phyloP scores from a whole-genome alignment of 1,284 basidiomycete genomes.

The Athelia psychrophila region DNA sequence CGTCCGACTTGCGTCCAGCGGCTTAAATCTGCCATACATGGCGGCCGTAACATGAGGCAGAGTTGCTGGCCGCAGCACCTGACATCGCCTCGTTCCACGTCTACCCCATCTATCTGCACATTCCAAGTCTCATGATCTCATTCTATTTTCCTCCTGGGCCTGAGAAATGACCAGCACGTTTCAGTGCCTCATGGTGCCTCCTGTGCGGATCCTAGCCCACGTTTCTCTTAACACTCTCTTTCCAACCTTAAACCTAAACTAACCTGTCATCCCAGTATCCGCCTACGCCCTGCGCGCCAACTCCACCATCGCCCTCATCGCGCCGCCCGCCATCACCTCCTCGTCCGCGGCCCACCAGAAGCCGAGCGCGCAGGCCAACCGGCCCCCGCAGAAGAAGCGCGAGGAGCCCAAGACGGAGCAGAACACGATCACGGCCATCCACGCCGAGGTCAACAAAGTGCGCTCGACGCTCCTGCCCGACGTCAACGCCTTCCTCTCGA shows the following conservation, averaged over 20 bases:
- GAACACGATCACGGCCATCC: slow-evolving; percentile 52
- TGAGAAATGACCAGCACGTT: not conserved
- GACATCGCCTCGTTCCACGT: not conserved
- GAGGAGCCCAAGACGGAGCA: slow-evolving; percentile 44
- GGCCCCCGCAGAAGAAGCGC: not conserved
- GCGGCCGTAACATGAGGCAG: too few relatives aligned
- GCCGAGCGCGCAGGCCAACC: slow-evolving; percentile 6
- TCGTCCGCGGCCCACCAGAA: slow-evolving; percentile 1
- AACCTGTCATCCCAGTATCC: slow-evolving; percentile 45
- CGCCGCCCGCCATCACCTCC: slow-evolving; percentile 14
- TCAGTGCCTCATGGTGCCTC: not conserved
- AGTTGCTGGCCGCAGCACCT: too few relatives aligned
- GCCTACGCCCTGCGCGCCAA: slow-evolving; percentile 59
- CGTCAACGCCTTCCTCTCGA: slow-evolving; percentile 44
- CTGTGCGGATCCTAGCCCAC: not conserved
- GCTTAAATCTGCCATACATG: too few relatives aligned
- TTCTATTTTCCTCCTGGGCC: too few relatives aligned
- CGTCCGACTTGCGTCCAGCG: not conserved
- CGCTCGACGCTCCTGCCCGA: slow-evolving; percentile 48
- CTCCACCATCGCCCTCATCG: slow-evolving; percentile 61
- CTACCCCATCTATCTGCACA: not conserved
- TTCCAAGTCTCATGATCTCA: not conserved
- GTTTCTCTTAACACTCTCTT: too few relatives aligned
- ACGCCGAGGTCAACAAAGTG: slow-evolving; percentile 55
- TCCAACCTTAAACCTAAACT: slow-evolving; percentile 1